Conservation (phyloP, 148 eudicot genomes). For the Silene latifolia region DNA sequence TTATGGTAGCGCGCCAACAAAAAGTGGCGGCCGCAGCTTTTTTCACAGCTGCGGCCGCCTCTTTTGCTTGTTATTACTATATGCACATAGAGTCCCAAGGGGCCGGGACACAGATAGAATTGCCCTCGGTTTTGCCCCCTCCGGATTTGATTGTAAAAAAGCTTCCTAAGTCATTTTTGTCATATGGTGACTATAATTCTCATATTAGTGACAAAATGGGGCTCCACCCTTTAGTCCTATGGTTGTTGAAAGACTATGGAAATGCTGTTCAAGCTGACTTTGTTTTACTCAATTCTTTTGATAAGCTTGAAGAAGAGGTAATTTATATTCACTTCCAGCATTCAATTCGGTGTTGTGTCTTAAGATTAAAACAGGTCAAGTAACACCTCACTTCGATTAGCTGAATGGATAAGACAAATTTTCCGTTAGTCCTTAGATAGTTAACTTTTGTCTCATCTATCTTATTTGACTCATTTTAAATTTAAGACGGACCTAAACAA, state of each 20-base stretch:
- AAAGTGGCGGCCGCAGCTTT: constrained; percentile 44
- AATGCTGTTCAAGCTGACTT: constrained; percentile 20
- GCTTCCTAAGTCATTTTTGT: constrained; percentile 18
- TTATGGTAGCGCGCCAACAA: constrained; percentile 34
- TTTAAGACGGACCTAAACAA: no score
- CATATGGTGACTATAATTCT: constrained; percentile 14
- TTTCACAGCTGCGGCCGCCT: constrained; percentile 36
- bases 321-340: not conserved
- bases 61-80: constrained; percentile 35
- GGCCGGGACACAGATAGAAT: constrained; percentile 18
- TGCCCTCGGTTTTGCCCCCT: constrained; percentile 35
- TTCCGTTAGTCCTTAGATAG: no score
- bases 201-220: constrained; percentile 9
- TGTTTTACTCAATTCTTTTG: constrained; percentile 41
- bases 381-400: no score
- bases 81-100: constrained; percentile 29
- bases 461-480: no score
- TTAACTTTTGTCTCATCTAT: no score
- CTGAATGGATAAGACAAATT: no score
- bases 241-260: constrained; percentile 25
- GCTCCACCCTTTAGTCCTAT: constrained; percentile 32
- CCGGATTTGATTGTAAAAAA: constrained; percentile 34
- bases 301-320: constrained; percentile 33
- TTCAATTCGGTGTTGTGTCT: no score
- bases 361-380: no score